Percentiles rank a stretch among this genome's conserved stretches.
These are phyloP conservation scores for Aspergillus pseudoviridinutans DNA, from an alignment of 2,329 filamentous ascomycete species.

Conservation along the genomic window DNA sequence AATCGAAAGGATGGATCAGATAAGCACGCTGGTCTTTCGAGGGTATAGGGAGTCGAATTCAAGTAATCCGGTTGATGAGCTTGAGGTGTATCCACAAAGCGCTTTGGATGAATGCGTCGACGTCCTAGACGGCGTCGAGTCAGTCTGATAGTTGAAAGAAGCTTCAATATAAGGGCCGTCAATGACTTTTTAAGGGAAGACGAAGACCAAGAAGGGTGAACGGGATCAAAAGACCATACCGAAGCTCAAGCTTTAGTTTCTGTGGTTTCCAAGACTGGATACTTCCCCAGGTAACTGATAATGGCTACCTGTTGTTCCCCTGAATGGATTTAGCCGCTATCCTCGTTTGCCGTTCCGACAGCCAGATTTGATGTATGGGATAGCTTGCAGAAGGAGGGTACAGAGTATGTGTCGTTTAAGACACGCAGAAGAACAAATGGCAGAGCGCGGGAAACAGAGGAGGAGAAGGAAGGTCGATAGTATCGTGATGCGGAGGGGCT, in stretches of 20 bases:
- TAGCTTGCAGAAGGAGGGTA: not conserved
- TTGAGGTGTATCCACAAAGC: not conserved
- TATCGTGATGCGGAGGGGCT: slow-evolving; percentile 13
- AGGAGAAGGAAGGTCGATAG: not conserved
- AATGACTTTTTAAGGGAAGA: not conserved
- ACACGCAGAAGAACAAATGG: not conserved
- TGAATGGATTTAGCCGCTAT: not conserved
- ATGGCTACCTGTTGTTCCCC: not conserved
- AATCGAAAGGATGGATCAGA: slow-evolving; percentile 1
- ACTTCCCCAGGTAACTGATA: not conserved
- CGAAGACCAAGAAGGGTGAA: not conserved
- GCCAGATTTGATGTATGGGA: not conserved
- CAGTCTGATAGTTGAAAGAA: not conserved
- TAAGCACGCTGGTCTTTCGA: not conserved
- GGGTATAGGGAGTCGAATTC: not conserved
- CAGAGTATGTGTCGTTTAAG: not conserved
- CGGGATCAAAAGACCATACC: not conserved
- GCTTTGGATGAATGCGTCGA: not conserved
- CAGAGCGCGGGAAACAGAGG: not conserved
- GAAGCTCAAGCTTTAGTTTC: not conserved
- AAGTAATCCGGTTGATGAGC: not conserved
- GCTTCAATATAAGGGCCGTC: not conserved
- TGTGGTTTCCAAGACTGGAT: not conserved
- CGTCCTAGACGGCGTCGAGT: not conserved
- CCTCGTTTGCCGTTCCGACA: not conserved